Conservation (phyloP, 2,329 filamentous ascomycete species). For the Fusarium sp. region DNA sequence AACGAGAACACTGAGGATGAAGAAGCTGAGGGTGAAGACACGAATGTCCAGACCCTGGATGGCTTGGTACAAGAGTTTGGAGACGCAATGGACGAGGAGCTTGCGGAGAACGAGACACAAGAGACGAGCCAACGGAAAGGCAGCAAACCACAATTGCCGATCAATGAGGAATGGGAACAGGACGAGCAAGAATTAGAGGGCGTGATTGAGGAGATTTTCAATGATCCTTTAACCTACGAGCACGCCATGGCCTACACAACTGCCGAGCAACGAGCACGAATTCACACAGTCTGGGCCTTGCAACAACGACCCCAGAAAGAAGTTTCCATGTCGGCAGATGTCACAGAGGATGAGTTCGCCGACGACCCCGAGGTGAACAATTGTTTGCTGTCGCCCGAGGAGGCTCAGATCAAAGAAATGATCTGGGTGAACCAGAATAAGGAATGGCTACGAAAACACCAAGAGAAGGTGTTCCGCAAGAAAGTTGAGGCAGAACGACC, state of each 20-base stretch:
- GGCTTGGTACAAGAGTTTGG: slow-evolving; percentile 57
- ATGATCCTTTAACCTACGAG: slow-evolving; percentile 65
- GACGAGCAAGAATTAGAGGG: slow-evolving; percentile 73
- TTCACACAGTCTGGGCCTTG: slow-evolving; percentile 62
- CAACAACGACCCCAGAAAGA: slow-evolving; percentile 57
- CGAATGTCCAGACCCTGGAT: slow-evolving; percentile 48
- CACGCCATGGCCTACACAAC: slow-evolving; percentile 67
- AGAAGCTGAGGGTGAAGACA: slow-evolving; percentile 25
- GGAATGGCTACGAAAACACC: slow-evolving; percentile 87
- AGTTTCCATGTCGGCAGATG: slow-evolving; percentile 69
- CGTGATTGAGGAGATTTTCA: slow-evolving; percentile 76
- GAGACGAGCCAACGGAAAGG: slow-evolving; percentile 36
- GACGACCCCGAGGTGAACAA: slow-evolving; percentile 88
- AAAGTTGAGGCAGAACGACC: slow-evolving; percentile 68
- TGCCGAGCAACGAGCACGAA: slow-evolving; percentile 63
- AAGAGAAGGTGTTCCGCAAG: slow-evolving; percentile 81
- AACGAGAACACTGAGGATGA: slow-evolving; percentile 15
- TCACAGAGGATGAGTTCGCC: slow-evolving; percentile 84
- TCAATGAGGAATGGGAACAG: slow-evolving; percentile 69
- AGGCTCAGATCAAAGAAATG: slow-evolving; percentile 84
- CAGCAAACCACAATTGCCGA: slow-evolving; percentile 58
- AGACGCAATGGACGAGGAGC: slow-evolving; percentile 49
- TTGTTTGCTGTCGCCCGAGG: slow-evolving; percentile 77
- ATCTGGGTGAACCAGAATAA: slow-evolving; percentile 97
- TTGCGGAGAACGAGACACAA: slow-evolving; percentile 18